phyloP scores from a whole-genome alignment of 495 filamentous ascomycete species.

The Xylaria grammica region DNA sequence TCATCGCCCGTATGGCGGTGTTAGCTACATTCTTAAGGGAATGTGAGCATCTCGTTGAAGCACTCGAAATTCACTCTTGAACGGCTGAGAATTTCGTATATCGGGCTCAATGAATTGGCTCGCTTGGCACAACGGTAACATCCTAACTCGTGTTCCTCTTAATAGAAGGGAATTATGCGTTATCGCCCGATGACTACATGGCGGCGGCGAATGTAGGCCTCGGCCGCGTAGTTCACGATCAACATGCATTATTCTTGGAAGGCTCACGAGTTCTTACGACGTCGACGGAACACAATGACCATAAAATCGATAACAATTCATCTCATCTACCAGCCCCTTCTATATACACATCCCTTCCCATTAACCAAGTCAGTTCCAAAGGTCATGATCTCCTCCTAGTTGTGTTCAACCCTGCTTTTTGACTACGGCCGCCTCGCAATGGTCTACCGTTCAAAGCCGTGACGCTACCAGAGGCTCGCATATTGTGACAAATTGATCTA shows the following conservation, averaged over 20 bases:
- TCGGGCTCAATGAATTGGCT: background rate
- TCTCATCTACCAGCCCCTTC: background rate
- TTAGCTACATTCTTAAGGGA: background rate
- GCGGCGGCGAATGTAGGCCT: background rate
- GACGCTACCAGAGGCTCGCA: background rate
- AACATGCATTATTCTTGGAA: conserved; percentile 6
- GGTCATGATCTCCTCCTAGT: background rate
- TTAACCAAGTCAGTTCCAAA: background rate
- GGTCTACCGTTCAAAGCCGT: background rate
- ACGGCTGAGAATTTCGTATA: background rate
- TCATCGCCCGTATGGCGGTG: background rate
- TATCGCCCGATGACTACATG: background rate
- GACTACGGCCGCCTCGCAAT: background rate
- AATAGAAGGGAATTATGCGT: conserved; percentile 10
- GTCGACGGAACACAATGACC: conserved; percentile 21
- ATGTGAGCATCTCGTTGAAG: background rate
- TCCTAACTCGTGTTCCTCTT: background rate
- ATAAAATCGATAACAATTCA: conserved; percentile 13
- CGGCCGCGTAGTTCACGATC: background rate
- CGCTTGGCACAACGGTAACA: background rate
- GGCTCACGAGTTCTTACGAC: conserved; percentile 19
- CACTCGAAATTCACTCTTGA: background rate
- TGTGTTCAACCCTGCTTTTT: background rate
- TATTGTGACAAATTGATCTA: background rate
- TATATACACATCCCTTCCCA: background rate